Base-by-base conservation (phyloP, 2,329 filamentous ascomycete genomes). In the Diplocarpon rosae region DNA sequence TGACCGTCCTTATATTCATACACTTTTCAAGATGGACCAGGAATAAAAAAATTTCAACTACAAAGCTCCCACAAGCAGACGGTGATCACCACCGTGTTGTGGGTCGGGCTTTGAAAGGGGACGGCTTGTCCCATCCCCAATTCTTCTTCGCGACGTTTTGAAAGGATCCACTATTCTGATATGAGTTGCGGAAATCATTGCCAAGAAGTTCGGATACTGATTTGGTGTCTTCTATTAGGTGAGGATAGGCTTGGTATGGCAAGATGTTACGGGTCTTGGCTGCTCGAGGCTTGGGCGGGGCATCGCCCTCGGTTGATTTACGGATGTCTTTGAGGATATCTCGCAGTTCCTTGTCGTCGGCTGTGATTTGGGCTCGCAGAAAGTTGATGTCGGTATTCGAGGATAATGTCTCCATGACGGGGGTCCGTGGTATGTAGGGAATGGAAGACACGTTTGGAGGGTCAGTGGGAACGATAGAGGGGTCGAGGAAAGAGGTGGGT, bases 281-380 rank as follows among this genome's bases (percentile, higher is more conserved):
- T 3, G 42, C 31, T n/a, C 43, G 29, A 11, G 49, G 52, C 35
- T 53, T 56, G 1, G 50, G 47, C 11, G 52, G 46, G 3, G 38
- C 29, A 14, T 49, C 43, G 14, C n/a, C 45, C 37, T 50, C 52
- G 0, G 30, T 24, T 11, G 43, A 10, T 43, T 56, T 54, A 8
- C 51, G 49, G 24, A 59, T 55, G 1, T 80, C 73, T 50, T 76
- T 83, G 53, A 93, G 64, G 33, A 95, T 80, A 0, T 83, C 73
- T 11, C 72, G 72, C 1, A 96, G 68, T 59, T 95, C 89, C 24
- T 75, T 66, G 34, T 93, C 85, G 43, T 79, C 71, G 29, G 70
- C 75, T 5, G 79, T 77, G 54, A 95, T 92, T 63, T 98, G 92
- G 0, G 92, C 90, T 56, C 76, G 81, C 40, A 96, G 73, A 59